Evolutionary conservation across 208 protist species (phyloP).

Genomic region (Leishmania tropica): DNA sequence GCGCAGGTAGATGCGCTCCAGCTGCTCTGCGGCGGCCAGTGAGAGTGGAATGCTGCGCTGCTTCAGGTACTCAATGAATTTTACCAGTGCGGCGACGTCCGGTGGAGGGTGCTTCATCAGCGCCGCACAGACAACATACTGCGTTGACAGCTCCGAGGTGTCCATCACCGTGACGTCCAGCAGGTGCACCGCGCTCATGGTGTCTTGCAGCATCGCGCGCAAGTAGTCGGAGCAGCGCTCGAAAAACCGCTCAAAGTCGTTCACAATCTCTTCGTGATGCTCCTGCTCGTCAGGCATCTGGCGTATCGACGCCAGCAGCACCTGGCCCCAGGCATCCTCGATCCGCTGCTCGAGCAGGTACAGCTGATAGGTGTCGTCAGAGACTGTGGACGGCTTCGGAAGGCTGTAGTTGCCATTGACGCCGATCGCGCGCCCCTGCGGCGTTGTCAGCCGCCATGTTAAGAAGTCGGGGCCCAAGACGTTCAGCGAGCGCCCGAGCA

Average conservation of each 20-base stretch:
- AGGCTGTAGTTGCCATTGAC: slow-evolving; percentile 32
- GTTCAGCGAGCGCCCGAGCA: slow-evolving; percentile 33
- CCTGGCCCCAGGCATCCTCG: slow-evolving; percentile 66
- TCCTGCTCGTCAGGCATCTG: slow-evolving; percentile 65
- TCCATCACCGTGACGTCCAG: slow-evolving; percentile 34
- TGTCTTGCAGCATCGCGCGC: slow-evolving; percentile 43
- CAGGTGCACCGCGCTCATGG: slow-evolving; percentile 41
- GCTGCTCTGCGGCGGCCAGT: slow-evolving; percentile 37
- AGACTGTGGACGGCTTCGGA: slow-evolving; percentile 25
- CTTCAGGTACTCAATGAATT: slow-evolving; percentile 52
- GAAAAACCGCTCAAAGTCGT: slow-evolving; percentile 68
- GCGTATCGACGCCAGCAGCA: slow-evolving; percentile 55
- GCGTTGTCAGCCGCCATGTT: slow-evolving; percentile 29
- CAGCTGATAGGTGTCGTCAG: slow-evolving; percentile 18
- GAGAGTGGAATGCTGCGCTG: slow-evolving; percentile 49
- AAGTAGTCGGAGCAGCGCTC: slow-evolving; percentile 65
- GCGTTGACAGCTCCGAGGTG: slow-evolving; percentile 30
- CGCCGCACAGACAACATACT: slow-evolving; percentile 54
- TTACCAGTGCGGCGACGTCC: slow-evolving; percentile 38
- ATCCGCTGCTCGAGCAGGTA: slow-evolving; percentile 36
- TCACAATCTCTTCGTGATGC: slow-evolving; percentile 68
- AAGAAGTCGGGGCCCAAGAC: slow-evolving; percentile 51
- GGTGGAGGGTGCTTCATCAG: slow-evolving; percentile 52
- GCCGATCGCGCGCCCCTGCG: slow-evolving; percentile 22
- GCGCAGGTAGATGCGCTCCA: slow-evolving; percentile 68